Conservation (phyloP, 495 filamentous ascomycete genomes). For the Penicillium waksmanii region DNA sequence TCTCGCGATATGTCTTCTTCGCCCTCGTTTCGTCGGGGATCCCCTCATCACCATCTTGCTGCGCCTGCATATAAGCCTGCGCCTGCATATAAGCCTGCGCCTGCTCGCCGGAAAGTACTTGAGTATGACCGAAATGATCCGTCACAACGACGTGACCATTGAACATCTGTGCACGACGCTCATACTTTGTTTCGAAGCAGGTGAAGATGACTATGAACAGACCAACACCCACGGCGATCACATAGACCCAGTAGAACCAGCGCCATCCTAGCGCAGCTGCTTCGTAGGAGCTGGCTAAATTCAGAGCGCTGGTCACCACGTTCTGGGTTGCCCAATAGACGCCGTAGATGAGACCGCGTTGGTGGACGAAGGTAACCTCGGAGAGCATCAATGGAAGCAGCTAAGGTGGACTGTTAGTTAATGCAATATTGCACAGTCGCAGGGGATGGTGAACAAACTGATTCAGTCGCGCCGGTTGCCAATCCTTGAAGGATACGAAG, state of each 20-base stretch:
- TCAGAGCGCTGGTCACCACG: conserved; percentile 33
- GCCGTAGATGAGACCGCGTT: conserved; percentile 34
- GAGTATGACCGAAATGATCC: conserved; percentile 43
- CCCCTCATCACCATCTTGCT: conserved; percentile 8
- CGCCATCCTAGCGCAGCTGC: conserved; percentile 38
- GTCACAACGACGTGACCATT: conserved; percentile 37
- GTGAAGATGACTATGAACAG: conserved; percentile 35
- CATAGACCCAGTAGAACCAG: conserved; percentile 46
- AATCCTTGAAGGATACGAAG: conserved; percentile 39
- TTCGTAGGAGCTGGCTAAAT: conserved; percentile 38
- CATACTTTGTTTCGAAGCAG: conserved; percentile 37
- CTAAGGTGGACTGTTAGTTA: conserved; percentile 12
- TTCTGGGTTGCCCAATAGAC: conserved; percentile 43
- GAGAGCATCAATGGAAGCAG: conserved; percentile 39
- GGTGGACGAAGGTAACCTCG: conserved; percentile 41
- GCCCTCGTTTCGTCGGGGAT: conserved; percentile 17
- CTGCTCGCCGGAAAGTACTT: conserved; percentile 20
- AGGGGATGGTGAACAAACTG: conserved; percentile 19
- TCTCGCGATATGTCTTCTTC: conserved; percentile 38
- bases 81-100: conserved; percentile 19
- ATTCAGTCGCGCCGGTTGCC: conserved; percentile 40
- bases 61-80: conserved; percentile 12
- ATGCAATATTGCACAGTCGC: background rate
- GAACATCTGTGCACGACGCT: conserved; percentile 26
- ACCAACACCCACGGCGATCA: conserved; percentile 34